These are phyloP conservation scores for Moricandia moricandioides DNA, from an alignment of 345 rosid species.

Conservation along the genomic window DNA sequence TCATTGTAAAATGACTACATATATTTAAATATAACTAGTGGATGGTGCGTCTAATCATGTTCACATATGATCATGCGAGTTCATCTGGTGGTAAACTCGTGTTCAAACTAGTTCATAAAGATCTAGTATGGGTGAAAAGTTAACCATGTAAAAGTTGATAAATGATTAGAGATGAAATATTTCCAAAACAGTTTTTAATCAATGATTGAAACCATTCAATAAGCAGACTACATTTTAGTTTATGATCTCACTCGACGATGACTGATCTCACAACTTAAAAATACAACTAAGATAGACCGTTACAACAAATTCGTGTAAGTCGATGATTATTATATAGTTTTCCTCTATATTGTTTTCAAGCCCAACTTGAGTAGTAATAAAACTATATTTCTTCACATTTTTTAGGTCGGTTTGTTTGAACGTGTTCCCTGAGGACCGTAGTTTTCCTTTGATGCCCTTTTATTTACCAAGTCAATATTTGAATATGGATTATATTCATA, in stretches of 20 bases:
- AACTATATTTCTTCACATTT: neutral
- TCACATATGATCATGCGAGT: neutral
- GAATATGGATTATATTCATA: neutral
- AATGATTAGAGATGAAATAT: neutral
- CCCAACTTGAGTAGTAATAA: slow-evolving; percentile 11
- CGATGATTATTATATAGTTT: slow-evolving; percentile 3
- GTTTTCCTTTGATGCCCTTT: neutral
- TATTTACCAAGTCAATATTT: neutral
- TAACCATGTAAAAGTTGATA: neutral
- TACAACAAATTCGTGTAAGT: neutral
- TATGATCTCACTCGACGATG: neutral
- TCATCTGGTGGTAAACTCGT: no score
- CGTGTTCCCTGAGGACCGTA: slow-evolving; percentile 12
- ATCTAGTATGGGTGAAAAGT: neutral
- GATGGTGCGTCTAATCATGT: neutral
- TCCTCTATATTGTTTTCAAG: neutral
- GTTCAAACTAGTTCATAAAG: neutral
- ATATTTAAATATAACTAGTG: neutral
- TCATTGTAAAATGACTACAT: neutral
- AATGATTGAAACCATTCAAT: neutral
- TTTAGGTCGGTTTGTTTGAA: neutral
- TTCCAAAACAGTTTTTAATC: neutral
- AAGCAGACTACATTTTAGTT: neutral
- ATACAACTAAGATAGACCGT: slow-evolving; percentile 4
- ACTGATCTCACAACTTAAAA: neutral